Percentiles rank a stretch among this genome's conserved stretches.
phyloP scores from a whole-genome alignment of 164 flowering plant genomes.

The Macadamia tetraphylla region DNA sequence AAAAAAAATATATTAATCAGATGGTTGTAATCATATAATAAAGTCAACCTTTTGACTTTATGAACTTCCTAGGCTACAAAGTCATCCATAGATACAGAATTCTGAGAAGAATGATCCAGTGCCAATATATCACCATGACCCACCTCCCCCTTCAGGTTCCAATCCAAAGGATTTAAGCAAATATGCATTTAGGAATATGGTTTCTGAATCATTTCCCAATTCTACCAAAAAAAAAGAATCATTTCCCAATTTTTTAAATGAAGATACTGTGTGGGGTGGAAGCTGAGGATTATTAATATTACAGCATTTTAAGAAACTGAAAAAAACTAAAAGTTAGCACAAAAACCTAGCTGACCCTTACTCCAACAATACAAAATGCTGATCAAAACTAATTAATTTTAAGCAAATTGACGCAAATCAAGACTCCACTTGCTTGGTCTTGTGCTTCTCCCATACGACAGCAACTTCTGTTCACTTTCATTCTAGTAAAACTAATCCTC shows the following conservation, averaged over 20 bases:
- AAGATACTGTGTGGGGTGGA: not conserved
- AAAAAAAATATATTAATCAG: too few species aligned
- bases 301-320: too few species aligned
- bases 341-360: slow-evolving; percentile 16
- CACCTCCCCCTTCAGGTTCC: not conserved
- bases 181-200: not conserved
- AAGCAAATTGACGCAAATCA: slow-evolving; percentile 15
- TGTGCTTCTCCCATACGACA: slow-evolving; percentile 28
- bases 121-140: not conserved
- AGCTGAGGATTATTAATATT: not conserved
- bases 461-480: slow-evolving; percentile 10
- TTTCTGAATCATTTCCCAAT: too few species aligned
- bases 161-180: not conserved
- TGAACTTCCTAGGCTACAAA: too few species aligned
- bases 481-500: not conserved
- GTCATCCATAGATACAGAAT: not conserved
- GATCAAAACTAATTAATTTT: not conserved
- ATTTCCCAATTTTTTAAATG: too few species aligned
- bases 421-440: slow-evolving; percentile 28
- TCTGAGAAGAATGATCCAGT: not conserved
- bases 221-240: too few species aligned
- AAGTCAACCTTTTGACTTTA: too few species aligned
- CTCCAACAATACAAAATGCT: too few species aligned
- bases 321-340: slow-evolving; percentile 9
- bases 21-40: too few species aligned